phyloP scores from a whole-genome alignment of 805 yeast genomes.

The Wickerhamiella slavikovae region DNA sequence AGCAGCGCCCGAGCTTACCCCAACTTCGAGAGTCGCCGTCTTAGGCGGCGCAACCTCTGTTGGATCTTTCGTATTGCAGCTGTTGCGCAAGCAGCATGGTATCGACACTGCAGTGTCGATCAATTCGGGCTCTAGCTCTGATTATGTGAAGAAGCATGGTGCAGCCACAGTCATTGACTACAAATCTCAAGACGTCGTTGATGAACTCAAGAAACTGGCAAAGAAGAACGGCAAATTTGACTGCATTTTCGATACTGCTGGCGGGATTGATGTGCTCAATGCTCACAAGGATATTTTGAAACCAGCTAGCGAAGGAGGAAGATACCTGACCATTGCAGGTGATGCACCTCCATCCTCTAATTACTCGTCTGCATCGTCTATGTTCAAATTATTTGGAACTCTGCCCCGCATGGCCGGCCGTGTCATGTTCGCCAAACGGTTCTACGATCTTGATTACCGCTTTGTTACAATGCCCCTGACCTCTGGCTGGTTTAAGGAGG shows the following conservation, averaged over 20 bases:
- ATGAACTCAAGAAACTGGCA: neutral
- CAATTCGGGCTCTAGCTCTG: slow-evolving; percentile 30
- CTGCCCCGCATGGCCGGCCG: neutral
- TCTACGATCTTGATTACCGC: neutral
- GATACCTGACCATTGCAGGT: slow-evolving; percentile 37
- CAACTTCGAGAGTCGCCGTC: slow-evolving; percentile 31
- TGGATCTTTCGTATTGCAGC: slow-evolving; percentile 34
- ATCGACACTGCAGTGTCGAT: slow-evolving; percentile 35
- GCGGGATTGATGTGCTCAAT: slow-evolving; percentile 30
- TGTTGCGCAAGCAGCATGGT: slow-evolving; percentile 29
- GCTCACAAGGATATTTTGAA: slow-evolving; percentile 26
- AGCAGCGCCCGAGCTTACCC: slow-evolving; percentile 21
- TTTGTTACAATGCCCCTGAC: neutral
- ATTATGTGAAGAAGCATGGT: slow-evolving; percentile 29
- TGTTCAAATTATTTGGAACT: neutral
- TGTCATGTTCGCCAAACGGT: neutral
- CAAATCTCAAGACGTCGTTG: neutral
- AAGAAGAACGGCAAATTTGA: slow-evolving; percentile 23
- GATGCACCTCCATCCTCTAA: slow-evolving; percentile 24
- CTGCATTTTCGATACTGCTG: slow-evolving; percentile 42
- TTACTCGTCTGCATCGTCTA: slow-evolving; percentile 26
- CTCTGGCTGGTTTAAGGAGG: slow-evolving; percentile 14
- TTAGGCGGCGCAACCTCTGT: slow-evolving; percentile 62
- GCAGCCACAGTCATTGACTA: slow-evolving; percentile 26
- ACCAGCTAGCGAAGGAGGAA: slow-evolving; percentile 20